These are phyloP conservation scores for Exophiala phaeomuriformis DNA, from an alignment of 2,329 filamentous ascomycete genomes.

Conservation along the genomic window DNA sequence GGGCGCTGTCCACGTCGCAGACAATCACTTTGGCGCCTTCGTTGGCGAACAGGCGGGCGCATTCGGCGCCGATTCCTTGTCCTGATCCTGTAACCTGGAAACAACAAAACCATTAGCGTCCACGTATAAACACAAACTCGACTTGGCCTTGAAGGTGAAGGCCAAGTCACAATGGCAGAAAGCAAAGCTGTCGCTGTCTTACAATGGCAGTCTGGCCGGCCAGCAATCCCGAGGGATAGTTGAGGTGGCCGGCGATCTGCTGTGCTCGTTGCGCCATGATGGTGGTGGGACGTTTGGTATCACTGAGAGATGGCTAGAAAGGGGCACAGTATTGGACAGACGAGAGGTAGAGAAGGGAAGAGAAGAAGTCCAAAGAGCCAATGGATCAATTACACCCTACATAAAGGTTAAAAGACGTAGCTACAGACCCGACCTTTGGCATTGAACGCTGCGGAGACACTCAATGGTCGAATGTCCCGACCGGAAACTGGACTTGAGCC, in stretches of 20 bases:
- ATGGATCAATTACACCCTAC: too few species aligned
- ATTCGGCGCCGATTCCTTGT: slow-evolving; percentile 82
- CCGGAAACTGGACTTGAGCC: neutral
- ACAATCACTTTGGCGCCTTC: slow-evolving; percentile 81
- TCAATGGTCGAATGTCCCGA: too few species aligned
- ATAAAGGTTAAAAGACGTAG: too few species aligned
- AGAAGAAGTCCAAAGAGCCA: too few species aligned
- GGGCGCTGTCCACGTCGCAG: slow-evolving; percentile 73
- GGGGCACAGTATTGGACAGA: too few species aligned
- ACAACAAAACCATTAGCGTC: neutral
- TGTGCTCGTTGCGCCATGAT: slow-evolving; percentile 25
- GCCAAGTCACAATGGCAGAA: neutral
- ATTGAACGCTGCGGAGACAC: neutral
- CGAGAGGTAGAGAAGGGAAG: too few species aligned
- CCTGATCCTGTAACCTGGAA: slow-evolving; percentile 65
- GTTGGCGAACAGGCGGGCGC: slow-evolving; percentile 73
- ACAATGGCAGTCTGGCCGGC: slow-evolving; percentile 69
- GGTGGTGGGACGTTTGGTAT: neutral
- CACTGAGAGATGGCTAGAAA: neutral
- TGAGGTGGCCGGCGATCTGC: slow-evolving; percentile 71
- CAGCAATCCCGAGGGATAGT: slow-evolving; percentile 72
- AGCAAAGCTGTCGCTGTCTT: neutral
- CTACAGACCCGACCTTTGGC: too few species aligned
- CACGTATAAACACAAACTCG: neutral
- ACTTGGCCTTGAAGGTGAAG: too few species aligned